Evolutionary conservation across 2,329 filamentous ascomycete species (phyloP), one percentile per base, ranked within the genome.

Genomic region (Atkinsonella texensis): DNA sequence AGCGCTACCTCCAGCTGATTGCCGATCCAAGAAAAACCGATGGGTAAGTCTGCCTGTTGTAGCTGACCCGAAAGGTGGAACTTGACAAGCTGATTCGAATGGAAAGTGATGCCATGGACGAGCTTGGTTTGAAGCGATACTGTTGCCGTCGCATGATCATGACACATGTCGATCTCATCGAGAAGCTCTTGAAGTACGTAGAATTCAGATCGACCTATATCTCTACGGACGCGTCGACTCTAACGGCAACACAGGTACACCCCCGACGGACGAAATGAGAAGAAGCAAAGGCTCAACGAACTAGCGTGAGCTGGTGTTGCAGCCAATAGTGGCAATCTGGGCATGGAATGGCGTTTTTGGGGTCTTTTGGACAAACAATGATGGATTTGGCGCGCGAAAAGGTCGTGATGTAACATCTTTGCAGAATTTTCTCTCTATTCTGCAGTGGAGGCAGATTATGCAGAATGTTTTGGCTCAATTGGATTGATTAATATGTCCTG

Each of bases 101-200:
- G 20, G 9, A 28, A 35, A 96, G 93, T 64, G 89, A 96, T 67
- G 93, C 91, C 42, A 95, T 98, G 85, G 90, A 97, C 70, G 80
- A 89, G 66, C 83, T 98, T 50, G 89, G 89, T 52, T 85, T 94
- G 64, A 91, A 89, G 71, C 83, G 93, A 61, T 98, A 98, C 76
- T 98, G 93, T 80, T 98, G 93, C 75, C 87, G 93, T 61, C 86
- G 93, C 64, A 98, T 98, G 93, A 83, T 98, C 70, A 96, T 98
- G 87, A 98, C 93, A 54, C 93, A 98, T 71, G 93, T 98, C 63
- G 93, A 98, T 68, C 77, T 98, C 56, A 96, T 98, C 62, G 93
- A 98, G 77, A 98, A 98, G 74, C 81, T 98, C 48, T 81, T 98
- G 58, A 88, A 91, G 87, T 95, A 83, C 60, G 80, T 51, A 39